phyloP scores from a whole-genome alignment of 1,284 basidiomycete species.

The Puccinia polysora region DNA sequence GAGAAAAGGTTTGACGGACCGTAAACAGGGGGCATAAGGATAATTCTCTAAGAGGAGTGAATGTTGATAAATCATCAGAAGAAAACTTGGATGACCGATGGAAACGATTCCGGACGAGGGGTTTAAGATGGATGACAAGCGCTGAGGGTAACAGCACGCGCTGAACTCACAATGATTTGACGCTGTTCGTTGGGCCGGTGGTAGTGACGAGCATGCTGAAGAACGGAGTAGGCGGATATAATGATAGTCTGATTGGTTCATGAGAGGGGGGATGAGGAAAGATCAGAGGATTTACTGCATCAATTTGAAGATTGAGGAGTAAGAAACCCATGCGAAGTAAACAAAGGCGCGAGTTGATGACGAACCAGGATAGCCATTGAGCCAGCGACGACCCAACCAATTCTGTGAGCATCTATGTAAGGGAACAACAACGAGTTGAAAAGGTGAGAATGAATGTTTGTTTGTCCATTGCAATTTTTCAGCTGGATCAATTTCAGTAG shows the following conservation, averaged over 20 bases:
- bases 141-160: no score
- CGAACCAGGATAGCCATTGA: conserved; percentile 27
- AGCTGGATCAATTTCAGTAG: no score
- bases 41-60: conserved; percentile 7
- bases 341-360: no score
- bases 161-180: conserved; percentile 33
- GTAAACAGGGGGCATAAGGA: conserved; percentile 41
- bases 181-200: conserved; percentile 32
- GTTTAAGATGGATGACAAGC: background rate
- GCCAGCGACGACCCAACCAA: conserved; percentile 36
- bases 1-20: conserved; percentile 1
- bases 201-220: conserved; percentile 14
- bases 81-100: background rate
- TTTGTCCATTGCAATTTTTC: background rate
- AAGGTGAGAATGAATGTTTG: background rate
- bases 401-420: conserved; percentile 24
- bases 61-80: background rate
- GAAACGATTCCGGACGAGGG: background rate
- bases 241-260: conserved; percentile 25
- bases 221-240: conserved; percentile 18
- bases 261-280: no score
- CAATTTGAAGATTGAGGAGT: background rate
- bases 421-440: background rate
- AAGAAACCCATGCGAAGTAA: background rate
- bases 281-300: no score